These are phyloP conservation scores for Pythium phragmitis DNA, from an alignment of 352 stramenopile genomes.

Conservation along the genomic window DNA sequence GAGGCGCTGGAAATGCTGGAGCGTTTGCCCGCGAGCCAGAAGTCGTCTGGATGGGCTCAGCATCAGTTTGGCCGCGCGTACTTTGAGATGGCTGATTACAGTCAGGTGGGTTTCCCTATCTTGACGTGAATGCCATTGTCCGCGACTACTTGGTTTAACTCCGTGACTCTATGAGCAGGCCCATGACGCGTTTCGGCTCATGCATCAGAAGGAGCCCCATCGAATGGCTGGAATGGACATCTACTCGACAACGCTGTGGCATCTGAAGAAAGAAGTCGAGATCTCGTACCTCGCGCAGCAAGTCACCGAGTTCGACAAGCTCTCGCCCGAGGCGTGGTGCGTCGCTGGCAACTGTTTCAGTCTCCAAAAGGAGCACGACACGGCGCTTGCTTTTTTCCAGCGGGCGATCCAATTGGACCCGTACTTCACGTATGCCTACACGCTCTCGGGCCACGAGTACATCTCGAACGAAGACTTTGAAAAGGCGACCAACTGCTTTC, in stretches of 20 bases:
- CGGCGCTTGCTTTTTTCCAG: slow-evolving; percentile 95
- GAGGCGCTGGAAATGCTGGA: slow-evolving; percentile 90
- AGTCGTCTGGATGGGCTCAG: slow-evolving; percentile 91
- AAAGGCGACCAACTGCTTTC: slow-evolving; percentile 95
- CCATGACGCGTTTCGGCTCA: slow-evolving; percentile 84
- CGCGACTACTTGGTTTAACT: background rate
- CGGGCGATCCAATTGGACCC: slow-evolving; percentile 94
- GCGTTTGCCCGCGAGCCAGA: slow-evolving; percentile 79
- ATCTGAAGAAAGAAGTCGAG: slow-evolving; percentile 97
- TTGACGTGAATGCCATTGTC: background rate
- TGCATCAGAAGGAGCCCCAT: slow-evolving; percentile 90
- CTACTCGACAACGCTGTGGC: slow-evolving; percentile 96
- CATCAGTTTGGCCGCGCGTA: slow-evolving; percentile 93
- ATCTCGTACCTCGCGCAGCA: slow-evolving; percentile 95
- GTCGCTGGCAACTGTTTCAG: slow-evolving; percentile 98
- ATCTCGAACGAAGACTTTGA: slow-evolving; percentile 98
- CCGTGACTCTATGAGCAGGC: slow-evolving; percentile 43
- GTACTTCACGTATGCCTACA: slow-evolving; percentile 97
- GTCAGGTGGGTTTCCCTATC: slow-evolving; percentile 28
- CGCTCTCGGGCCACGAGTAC: slow-evolving; percentile 97
- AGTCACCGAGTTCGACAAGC: slow-evolving; percentile 91
- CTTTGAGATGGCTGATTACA: slow-evolving; percentile 96
- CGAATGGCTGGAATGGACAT: slow-evolving; percentile 94
- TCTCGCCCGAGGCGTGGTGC: slow-evolving; percentile 94
- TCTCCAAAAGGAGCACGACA: slow-evolving; percentile 97